Evolutionary conservation across 1,284 basidiomycete genomes (phyloP), one percentile per base, ranked within the genome.

Genomic region (Ceratobasidium papillatum): DNA sequence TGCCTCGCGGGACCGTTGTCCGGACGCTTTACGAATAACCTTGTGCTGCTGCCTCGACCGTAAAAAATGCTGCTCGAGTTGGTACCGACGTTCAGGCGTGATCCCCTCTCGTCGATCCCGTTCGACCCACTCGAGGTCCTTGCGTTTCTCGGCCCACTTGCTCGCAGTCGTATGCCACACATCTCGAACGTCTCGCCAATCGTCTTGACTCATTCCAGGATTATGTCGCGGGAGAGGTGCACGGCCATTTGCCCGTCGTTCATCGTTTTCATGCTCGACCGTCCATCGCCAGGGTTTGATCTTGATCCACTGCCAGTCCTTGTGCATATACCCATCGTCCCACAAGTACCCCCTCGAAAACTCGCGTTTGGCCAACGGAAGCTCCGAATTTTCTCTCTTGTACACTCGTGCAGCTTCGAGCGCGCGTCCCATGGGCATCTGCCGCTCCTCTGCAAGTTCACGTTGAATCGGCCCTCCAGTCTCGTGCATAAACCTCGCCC

Each of bases 141-240:
- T 71, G 27, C 54, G 68, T 27, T 71, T 71, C 51, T 71, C 54
- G 1, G 68, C 68, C 68, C 68, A 71, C 32, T 71, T 71, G 54
- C 54, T 59, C 54, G 54, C 68, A 14, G 68, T 71, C 68, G 68
- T 71, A 30, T 71, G 68, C 68, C 68, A 71, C 43, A 71, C 68
- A 27, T 71, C 68, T 36, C 68, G 68, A 14, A 71, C 54, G 27
- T 71, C 68, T 19, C 68, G 22, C 68, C 68, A 71, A n/a, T 61
- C 68, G 56, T 71, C 68, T 34, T 17, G n/a, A 30, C 68, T 71
- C 68, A 71, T 71, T 30, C 54, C 68, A 12, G 68, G 54, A 43
- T 49, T 22, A n/a, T 59, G 49, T 25, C 68, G 38, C 17, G 68
- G 68, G 11, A 71, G 45, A 9, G 68, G 68, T 2, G 68, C 68